Percentiles rank a stretch among this genome's conserved stretches.
Evolutionary conservation across 345 rosid genomes (phyloP).

Genomic region (Microthlaspi erraticum): DNA sequence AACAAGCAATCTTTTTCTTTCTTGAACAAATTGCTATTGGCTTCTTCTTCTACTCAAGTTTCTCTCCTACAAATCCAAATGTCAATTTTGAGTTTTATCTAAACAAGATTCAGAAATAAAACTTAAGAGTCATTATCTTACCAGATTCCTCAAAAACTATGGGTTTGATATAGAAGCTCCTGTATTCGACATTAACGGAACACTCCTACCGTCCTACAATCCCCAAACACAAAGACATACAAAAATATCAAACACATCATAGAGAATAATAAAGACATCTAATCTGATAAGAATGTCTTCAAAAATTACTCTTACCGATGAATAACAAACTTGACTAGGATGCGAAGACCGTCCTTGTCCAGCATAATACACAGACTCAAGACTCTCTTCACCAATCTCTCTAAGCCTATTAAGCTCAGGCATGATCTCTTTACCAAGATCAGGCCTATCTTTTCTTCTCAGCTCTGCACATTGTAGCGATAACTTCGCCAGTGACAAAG

Average conservation of each 20-base stretch:
- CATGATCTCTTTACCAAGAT: slow-evolving; percentile 72
- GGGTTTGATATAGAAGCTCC: slow-evolving; percentile 40
- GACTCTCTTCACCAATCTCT: slow-evolving; percentile 63
- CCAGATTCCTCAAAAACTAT: slow-evolving; percentile 29
- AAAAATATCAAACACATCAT: slow-evolving; percentile 1
- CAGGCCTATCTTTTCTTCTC: slow-evolving; percentile 92
- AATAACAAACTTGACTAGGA: slow-evolving; percentile 40
- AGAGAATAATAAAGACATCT: background rate
- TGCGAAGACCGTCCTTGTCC: slow-evolving; percentile 44
- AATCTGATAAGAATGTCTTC: background rate
- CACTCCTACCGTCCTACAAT: slow-evolving; percentile 44
- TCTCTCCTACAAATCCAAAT: slow-evolving; percentile 29
- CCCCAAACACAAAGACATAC: background rate
- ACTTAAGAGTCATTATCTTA: slow-evolving; percentile 14
- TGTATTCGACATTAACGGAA: slow-evolving; percentile 32
- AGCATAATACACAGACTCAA: slow-evolving; percentile 37
- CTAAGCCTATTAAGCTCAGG: slow-evolving; percentile 68
- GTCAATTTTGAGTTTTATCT: slow-evolving; percentile 15
- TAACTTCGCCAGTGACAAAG: slow-evolving; percentile 59
- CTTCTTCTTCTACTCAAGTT: slow-evolving; percentile 25
- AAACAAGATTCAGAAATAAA: slow-evolving; percentile 4
- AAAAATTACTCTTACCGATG: slow-evolving; percentile 47
- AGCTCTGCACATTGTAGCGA: slow-evolving; percentile 79
- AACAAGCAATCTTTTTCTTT: background rate
- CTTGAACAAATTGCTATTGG: background rate